Evolutionary conservation across 371 early-diverging fungal genomes (phyloP), one percentile per base, ranked within the genome.

Genomic region (Conidiobolus incongruus): DNA sequence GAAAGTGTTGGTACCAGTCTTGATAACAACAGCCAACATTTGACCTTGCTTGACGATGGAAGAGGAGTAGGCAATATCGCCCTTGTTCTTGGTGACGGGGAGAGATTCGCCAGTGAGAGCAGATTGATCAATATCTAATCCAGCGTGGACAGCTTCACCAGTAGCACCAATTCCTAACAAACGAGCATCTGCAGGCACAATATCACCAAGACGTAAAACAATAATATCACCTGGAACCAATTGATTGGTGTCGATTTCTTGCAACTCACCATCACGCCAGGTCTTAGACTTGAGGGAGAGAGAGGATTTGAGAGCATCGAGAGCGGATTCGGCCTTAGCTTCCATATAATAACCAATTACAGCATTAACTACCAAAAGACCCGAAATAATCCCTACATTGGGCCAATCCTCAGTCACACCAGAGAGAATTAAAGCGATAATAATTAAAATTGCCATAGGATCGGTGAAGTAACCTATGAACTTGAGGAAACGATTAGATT

Each of bases 51-150:
- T 2, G 86, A 80, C 38, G 81, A 80, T 38, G 84, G 78, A 64
- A 77, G 85, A 35, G 75, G 73, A 24, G 79, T 74, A n/a, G 88
- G 82, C 16, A 89, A 61, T 74, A 51, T 75, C 70, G 35, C 75
- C 81, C 54, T 74, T 76, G 45, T 65, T 70, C 61, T 88, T 88
- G 45, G 65, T 60, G 21, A 88, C 81, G 15, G 88, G 6, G 86
- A 82, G 63, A 95, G 95, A 42, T 80, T 95, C 1, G 95, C 93
- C 7, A 96, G 64, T n/a, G n/a, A n/a, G n/a, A n/a, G n/a, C n/a
- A n/a, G n/a, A n/a, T n/a, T n/a, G n/a, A n/a, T n/a, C n/a, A 42
- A 94, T 75, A 47, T 77, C 71, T 20, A 92, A 62, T 41, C 74
- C 64, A 24, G 67, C 70, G 40, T 79, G 83, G 11, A 77, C 65